phyloP scores from a whole-genome alignment of 2,329 filamentous ascomycete species.

The Metarhizium brunneum region DNA sequence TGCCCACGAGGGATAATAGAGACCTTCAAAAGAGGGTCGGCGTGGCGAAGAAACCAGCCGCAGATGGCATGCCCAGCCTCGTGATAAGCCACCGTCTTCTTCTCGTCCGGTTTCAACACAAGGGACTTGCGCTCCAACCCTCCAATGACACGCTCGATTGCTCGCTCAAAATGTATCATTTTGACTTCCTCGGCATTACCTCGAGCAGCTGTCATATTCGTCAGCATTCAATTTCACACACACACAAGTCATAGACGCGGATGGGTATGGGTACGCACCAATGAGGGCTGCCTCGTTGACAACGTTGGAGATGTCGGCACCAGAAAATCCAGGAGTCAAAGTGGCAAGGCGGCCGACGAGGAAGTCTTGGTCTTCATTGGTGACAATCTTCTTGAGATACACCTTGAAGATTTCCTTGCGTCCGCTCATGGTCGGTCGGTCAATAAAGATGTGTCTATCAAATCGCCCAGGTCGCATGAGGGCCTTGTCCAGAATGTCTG shows the following conservation, averaged over 20 bases:
- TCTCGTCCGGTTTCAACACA: constrained; percentile 87
- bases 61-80: constrained; percentile 98
- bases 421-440: constrained; percentile 92
- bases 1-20: constrained; percentile 96
- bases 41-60: constrained; percentile 93
- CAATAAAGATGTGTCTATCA: constrained; percentile 91
- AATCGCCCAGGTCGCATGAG: constrained; percentile 95
- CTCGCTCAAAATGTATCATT: constrained; percentile 91
- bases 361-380: constrained; percentile 79
- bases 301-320: constrained; percentile 96
- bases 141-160: constrained; percentile 93
- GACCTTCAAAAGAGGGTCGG: constrained; percentile 95
- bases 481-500: constrained; percentile 89
- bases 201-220: constrained; percentile 58
- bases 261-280: constrained; percentile 48
- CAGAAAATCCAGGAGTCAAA: constrained; percentile 90
- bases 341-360: constrained; percentile 83
- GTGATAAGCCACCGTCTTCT: constrained; percentile 93
- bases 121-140: constrained; percentile 96
- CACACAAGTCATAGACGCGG: constrained; percentile 14
- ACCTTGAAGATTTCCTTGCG: constrained; percentile 94
- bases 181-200: constrained; percentile 69
- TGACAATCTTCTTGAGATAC: constrained; percentile 90
- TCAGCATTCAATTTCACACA: constrained; percentile 8
- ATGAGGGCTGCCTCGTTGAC: constrained; percentile 96